Percentiles rank a stretch among this genome's conserved stretches.
phyloP scores from a whole-genome alignment of 2,329 filamentous ascomycete genomes.

The Colletotrichum viniferum region DNA sequence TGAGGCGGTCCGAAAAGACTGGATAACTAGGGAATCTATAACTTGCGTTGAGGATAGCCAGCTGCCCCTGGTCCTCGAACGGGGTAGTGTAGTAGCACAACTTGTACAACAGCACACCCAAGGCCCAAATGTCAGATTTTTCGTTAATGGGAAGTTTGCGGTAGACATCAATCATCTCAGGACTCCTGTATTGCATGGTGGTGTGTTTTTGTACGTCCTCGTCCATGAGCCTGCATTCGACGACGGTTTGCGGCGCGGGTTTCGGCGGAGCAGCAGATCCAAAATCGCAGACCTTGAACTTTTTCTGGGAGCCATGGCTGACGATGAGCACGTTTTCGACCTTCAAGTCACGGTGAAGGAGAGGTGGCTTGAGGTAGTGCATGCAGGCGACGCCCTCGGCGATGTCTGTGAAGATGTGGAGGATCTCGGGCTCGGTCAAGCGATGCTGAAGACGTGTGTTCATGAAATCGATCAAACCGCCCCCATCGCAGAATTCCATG shows the following conservation, averaged over 20 bases:
- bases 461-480: constrained; percentile 99
- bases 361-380: constrained; percentile 95
- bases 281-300: constrained; percentile 98
- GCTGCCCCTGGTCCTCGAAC: constrained; percentile 96
- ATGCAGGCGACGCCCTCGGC: constrained; percentile 97
- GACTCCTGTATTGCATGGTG: constrained; percentile 95
- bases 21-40: constrained; percentile 92
- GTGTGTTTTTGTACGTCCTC: constrained; percentile 98
- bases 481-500: constrained; percentile 97
- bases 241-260: constrained; percentile 82
- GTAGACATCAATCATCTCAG: constrained; percentile 99
- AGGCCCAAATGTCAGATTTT: constrained; percentile 97
- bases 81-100: constrained; percentile 99
- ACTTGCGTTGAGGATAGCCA: constrained; percentile 94
- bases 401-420: constrained; percentile 96
- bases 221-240: constrained; percentile 90
- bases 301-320: constrained; percentile 64
- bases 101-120: constrained; percentile 96
- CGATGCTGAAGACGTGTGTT: constrained; percentile 96
- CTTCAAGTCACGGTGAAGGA: constrained; percentile 94
- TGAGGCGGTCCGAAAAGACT: constrained; percentile 85
- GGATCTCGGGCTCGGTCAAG: constrained; percentile 94
- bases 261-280: constrained; percentile 86
- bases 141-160: constrained; percentile 95
- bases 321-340: constrained; percentile 97